A percentile compares a stretch with the other conserved stretches of the same genome.
Evolutionary conservation across 2,329 filamentous ascomycete species (phyloP).

Genomic region (Colletotrichum sp.): DNA sequence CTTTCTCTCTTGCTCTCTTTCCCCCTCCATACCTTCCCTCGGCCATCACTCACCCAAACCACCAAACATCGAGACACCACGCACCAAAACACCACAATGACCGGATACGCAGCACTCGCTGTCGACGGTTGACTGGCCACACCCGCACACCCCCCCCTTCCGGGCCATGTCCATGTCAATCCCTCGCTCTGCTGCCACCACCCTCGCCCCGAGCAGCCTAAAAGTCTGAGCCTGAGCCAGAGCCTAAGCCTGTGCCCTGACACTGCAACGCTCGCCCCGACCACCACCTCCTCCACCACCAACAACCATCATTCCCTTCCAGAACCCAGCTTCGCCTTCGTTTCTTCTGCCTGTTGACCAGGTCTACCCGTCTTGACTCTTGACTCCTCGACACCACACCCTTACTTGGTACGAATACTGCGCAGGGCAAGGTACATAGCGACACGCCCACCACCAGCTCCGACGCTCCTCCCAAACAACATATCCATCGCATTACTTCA

Average conservation of each 20-base stretch:
- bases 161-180: slow-evolving; percentile 9
- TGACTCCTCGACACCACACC: slow-evolving; percentile 4
- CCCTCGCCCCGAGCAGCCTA: not conserved
- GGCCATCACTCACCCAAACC: not conserved
- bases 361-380: slow-evolving; percentile 8
- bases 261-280: not conserved
- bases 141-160: not conserved
- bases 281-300: not conserved
- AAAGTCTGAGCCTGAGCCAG: not conserved
- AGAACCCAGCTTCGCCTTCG: not conserved
- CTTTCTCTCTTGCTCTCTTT: not conserved
- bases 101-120: not conserved
- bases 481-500: slow-evolving; percentile 15
- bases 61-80: not conserved
- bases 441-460: not conserved
- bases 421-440: not conserved
- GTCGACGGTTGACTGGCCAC: not conserved
- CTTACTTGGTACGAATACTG: not conserved
- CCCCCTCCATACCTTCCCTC: not conserved
- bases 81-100: not conserved
- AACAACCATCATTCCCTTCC: not conserved
- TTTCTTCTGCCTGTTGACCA: slow-evolving; percentile 22
- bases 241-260: not conserved
- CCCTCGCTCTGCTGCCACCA: not conserved
- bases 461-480: not conserved